Evolutionary conservation across 75 land plant species (phyloP).

Genomic region (Pinus taeda): DNA sequence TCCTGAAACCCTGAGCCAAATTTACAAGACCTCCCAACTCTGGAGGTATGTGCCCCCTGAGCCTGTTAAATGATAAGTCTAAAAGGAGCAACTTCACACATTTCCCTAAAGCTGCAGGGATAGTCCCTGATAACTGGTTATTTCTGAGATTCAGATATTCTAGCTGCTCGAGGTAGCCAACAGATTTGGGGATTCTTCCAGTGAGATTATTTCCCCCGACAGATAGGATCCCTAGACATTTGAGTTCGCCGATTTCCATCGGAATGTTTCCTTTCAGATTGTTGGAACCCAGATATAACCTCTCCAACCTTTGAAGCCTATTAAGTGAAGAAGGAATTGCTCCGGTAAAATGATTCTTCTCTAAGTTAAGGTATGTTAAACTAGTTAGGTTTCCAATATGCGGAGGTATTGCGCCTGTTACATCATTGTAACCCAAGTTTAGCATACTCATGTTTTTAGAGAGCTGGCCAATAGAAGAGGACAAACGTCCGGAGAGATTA

Average conservation of each 20-base stretch:
- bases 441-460: background rate
- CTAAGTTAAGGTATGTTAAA: background rate
- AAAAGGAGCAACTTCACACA: background rate
- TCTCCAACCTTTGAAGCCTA: too few species aligned
- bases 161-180: background rate
- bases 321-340: too few species aligned
- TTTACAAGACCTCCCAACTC: constrained; percentile 14
- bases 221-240: background rate
- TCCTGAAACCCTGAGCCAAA: background rate
- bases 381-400: background rate
- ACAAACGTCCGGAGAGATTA: background rate
- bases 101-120: background rate
- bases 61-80: background rate
- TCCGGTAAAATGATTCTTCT: too few species aligned
- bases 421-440: background rate
- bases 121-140: background rate
- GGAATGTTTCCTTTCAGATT: constrained; percentile 26
- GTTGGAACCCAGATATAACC: background rate
- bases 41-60: constrained; percentile 3
- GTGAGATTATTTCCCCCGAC: background rate
- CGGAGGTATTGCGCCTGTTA: background rate
- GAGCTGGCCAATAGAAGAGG: background rate
- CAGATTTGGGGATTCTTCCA: background rate
- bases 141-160: background rate
- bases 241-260: background rate